A percentile compares a stretch with the other conserved stretches of the same genome.
Evolutionary conservation across 164 flowering plant species (phyloP).

Genomic region (Paratinospora sagittata): DNA sequence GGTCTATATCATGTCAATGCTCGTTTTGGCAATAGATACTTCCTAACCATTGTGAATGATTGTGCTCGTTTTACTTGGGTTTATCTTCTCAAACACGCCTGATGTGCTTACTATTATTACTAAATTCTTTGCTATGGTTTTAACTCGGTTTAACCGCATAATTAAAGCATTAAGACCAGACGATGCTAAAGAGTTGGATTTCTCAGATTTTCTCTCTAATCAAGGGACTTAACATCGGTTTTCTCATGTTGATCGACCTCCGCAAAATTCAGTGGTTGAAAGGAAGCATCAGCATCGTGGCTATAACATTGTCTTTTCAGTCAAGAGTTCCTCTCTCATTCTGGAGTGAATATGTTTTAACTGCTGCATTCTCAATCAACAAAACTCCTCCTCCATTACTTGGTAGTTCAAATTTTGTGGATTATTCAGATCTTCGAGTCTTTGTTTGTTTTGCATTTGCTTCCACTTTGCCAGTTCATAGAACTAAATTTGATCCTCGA

Average conservation of each 20-base stretch:
- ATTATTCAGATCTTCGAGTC: no score
- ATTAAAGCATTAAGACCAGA: background rate
- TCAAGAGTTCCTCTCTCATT: no score
- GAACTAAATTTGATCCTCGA: no score
- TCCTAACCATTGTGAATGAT: background rate
- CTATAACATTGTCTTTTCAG: background rate
- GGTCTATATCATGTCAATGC: background rate
- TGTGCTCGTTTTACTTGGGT: background rate
- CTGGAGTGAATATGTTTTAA: no score
- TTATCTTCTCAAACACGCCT: background rate
- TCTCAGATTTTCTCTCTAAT: background rate
- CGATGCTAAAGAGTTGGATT: background rate
- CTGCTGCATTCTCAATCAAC: no score
- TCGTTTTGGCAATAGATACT: background rate
- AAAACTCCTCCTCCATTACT: no score
- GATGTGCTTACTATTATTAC: background rate
- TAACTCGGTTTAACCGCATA: background rate
- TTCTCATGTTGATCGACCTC: background rate
- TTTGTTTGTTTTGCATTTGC: no score
- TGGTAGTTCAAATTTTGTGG: no score
- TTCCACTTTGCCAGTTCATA: no score
- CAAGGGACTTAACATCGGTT: background rate
- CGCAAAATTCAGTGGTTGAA: background rate
- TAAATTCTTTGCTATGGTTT: background rate
- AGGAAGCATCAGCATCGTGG: background rate